Conservation (phyloP, 495 filamentous ascomycete species). For the Tetracladium setigerum region DNA sequence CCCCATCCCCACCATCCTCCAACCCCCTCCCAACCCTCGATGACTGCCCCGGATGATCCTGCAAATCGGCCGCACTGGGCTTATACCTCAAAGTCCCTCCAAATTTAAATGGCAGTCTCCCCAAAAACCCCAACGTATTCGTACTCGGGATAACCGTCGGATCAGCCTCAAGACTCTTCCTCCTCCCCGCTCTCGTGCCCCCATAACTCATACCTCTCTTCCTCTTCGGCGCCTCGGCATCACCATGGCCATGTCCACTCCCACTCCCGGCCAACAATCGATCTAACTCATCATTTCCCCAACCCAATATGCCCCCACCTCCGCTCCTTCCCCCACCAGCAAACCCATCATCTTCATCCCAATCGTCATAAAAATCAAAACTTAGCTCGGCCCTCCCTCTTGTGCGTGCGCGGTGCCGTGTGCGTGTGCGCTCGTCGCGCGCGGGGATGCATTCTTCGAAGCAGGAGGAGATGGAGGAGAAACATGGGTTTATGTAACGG, state of each 20-base stretch:
- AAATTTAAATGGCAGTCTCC: conserved; percentile 76
- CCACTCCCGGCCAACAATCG: conserved; percentile 74
- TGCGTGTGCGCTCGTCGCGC: conserved; percentile 64
- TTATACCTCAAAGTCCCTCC: conserved; percentile 80
- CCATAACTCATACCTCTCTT: conserved; percentile 88
- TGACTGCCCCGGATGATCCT: conserved; percentile 67
- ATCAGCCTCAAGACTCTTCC: conserved; percentile 65
- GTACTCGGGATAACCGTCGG: conserved; percentile 88
- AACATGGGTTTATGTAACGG: conserved; percentile 75
- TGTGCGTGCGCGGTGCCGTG: conserved; percentile 44
- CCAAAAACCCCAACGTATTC: conserved; percentile 77
- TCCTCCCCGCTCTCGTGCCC: conserved; percentile 39
- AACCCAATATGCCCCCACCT: conserved; percentile 31
- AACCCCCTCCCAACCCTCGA: conserved; percentile 26
- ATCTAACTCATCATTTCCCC: conserved; percentile 76
- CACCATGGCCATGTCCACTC: conserved; percentile 33
- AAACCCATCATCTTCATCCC: conserved; percentile 70
- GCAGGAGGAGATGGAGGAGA: conserved; percentile 56
- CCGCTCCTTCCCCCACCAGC: conserved; percentile 18
- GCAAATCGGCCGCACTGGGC: conserved; percentile 83
- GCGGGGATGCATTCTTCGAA: conserved; percentile 63
- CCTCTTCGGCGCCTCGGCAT: conserved; percentile 58
- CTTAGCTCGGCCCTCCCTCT: conserved; percentile 67
- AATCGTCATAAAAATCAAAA: conserved; percentile 98
- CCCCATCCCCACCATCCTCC: conserved; percentile 39